These are phyloP conservation scores for Tuber melanosporum DNA, from an alignment of 495 filamentous ascomycete genomes.

Conservation along the genomic window DNA sequence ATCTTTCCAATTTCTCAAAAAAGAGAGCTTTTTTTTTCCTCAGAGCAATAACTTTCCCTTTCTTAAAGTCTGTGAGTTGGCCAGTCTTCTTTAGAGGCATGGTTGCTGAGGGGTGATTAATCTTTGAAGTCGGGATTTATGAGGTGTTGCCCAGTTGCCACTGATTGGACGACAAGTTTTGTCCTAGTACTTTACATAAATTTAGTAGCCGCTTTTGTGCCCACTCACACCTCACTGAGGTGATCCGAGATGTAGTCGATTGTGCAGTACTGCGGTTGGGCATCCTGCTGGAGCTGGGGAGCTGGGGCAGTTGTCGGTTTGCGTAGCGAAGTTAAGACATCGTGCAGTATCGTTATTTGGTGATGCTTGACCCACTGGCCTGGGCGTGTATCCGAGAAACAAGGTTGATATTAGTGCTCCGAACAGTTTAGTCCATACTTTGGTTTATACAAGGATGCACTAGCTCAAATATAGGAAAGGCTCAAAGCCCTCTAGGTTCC, in stretches of 20 bases:
- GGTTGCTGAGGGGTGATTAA: no score
- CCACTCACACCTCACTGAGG: neutral
- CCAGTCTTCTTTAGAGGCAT: no score
- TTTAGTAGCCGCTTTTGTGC: neutral
- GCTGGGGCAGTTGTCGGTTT: neutral
- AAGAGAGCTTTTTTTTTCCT: no score
- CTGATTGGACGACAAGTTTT: no score
- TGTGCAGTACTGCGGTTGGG: neutral
- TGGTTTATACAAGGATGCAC: neutral
- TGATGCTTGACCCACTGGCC: neutral
- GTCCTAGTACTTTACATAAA: neutral
- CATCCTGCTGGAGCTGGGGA: neutral
- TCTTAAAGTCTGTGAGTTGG: no score
- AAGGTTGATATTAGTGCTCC: neutral
- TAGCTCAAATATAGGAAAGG: neutral
- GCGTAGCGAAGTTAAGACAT: neutral
- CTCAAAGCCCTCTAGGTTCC: neutral
- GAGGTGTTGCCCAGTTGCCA: no score
- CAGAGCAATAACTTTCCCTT: no score
- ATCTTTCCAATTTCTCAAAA: no score
- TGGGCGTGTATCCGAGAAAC: neutral
- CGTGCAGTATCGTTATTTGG: neutral
- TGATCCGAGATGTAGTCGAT: neutral
- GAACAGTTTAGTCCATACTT: neutral
- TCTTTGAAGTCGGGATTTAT: no score